These are phyloP conservation scores for Xylaria sp. DNA, from an alignment of 2,329 filamentous ascomycete genomes.

Conservation along the genomic window DNA sequence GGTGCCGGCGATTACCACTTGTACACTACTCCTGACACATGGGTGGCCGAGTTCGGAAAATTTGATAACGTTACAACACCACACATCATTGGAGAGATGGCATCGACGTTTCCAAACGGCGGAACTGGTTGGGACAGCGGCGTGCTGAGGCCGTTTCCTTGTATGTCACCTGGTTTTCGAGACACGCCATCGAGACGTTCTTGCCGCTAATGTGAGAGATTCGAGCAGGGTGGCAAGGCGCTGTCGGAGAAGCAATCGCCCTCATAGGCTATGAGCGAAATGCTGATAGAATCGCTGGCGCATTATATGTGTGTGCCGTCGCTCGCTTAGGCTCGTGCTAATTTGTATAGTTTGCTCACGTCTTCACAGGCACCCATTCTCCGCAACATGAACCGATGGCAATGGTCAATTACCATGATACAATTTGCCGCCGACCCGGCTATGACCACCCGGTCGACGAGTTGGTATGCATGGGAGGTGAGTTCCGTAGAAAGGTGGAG, in stretches of 20 bases:
- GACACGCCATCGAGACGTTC: not conserved
- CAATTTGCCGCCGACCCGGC: slow-evolving; percentile 61
- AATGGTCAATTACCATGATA: slow-evolving; percentile 63
- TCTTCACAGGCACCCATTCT: slow-evolving; percentile 56
- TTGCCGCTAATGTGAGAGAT: slow-evolving; percentile 25
- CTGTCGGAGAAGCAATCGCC: slow-evolving; percentile 73
- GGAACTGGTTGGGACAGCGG: slow-evolving; percentile 59
- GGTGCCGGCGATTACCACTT: slow-evolving; percentile 63
- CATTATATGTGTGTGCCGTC: slow-evolving; percentile 55
- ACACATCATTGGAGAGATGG: slow-evolving; percentile 59
- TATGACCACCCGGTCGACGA: slow-evolving; percentile 61
- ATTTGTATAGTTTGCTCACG: not conserved
- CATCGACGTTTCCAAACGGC: slow-evolving; percentile 63
- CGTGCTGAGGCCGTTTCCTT: slow-evolving; percentile 60
- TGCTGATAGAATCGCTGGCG: slow-evolving; percentile 66
- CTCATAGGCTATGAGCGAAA: slow-evolving; percentile 74
- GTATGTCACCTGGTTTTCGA: slow-evolving; percentile 36
- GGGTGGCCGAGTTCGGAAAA: slow-evolving; percentile 61
- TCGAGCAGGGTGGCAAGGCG: slow-evolving; percentile 61
- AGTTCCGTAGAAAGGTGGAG: slow-evolving; percentile 16
- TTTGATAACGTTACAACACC: slow-evolving; percentile 61
- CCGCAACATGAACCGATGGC: slow-evolving; percentile 62
- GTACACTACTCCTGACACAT: slow-evolving; percentile 62
- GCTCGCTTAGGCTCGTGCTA: not conserved
- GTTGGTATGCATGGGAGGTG: slow-evolving; percentile 60